Base-by-base conservation (phyloP, 768 basidiomycete genomes). In the Termitomyces sp. region DNA sequence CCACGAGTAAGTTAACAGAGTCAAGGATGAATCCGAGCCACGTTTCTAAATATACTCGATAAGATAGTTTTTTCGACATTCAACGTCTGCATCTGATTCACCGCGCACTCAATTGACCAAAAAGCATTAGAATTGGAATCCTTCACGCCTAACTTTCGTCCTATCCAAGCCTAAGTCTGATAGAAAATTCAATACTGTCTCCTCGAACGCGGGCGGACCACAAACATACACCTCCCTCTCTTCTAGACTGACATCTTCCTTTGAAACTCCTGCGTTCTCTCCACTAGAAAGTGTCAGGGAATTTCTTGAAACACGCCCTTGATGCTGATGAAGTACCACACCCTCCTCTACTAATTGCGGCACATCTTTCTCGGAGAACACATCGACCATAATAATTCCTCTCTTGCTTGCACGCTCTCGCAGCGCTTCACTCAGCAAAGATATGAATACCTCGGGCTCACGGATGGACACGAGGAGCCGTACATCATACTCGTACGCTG, bases 401-500 rank as follows among this genome's bases (percentile, higher is more conserved):
- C n/a, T 36, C 28, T 18, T 61, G 58, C 10, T 72, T 57, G 7
- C 61, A 7, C 50, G 41, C 12, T 49, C 49, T 5, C 58, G 55
- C 5, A 72, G 60, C 0, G 76, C 73, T 2, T 68, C 65, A 6
- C 56, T 59, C 9, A 87, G 48, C 20, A 86, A 75, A 0, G 73
- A 71, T 9, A 84, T 48, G 36, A 82, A 69, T 5, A 85, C 74
- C 12, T 80, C 74, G 0, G 84, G 83, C 63, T 86, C 85, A 23
- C 79, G 74, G 2, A 83, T 80, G 1, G 85, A 78, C 3, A 86
- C 60, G 4, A 78, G 68, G 32, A 87, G 71, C 0, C 71, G 70
- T n/a, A 87, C 72, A 61, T 83, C 77, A 61, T 70, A 69, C 33
- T 47, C 52, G 59, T 30, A 50, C 41, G 46, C 14, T 23, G 59